These are phyloP conservation scores for Aegilops longissima DNA, from an alignment of 176 grass and related monocot genomes.

Conservation along the genomic window DNA sequence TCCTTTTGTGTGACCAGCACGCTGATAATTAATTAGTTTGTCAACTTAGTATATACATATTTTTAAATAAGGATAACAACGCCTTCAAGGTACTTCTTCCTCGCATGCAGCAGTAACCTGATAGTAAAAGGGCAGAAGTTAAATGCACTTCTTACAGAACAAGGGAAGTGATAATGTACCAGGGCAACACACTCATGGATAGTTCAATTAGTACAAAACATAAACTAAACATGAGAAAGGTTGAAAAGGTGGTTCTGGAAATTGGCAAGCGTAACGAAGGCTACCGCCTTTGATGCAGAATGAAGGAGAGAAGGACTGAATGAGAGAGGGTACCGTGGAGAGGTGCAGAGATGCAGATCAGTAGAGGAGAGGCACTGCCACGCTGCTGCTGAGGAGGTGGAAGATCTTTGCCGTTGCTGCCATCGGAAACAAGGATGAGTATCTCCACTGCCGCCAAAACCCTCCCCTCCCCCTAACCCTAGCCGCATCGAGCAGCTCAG, in stretches of 20 bases:
- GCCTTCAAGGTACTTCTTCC: constrained; percentile 55
- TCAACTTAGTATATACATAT: constrained; percentile 18
- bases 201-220: background rate
- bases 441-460: too few species aligned
- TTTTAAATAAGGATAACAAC: constrained; percentile 34
- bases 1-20: constrained; percentile 60
- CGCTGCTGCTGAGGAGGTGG: too few species aligned
- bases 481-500: too few species aligned
- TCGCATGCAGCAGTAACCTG: constrained; percentile 67
- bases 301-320: too few species aligned
- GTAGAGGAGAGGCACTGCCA: too few species aligned
- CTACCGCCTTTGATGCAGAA: too few species aligned
- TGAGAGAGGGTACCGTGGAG: too few species aligned
- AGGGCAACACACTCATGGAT: background rate
- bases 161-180: background rate
- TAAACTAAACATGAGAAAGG: background rate
- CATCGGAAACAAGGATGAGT: too few species aligned
- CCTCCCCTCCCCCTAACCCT: rapidly evolving
- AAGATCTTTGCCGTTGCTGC: too few species aligned
- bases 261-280: background rate
- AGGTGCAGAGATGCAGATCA: too few species aligned
- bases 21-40: constrained; percentile 51
- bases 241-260: background rate
- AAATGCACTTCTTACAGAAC: background rate
- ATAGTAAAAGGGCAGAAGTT: background rate